Conservation (phyloP, 768 basidiomycete genomes). For the Gyrodon lividus region DNA sequence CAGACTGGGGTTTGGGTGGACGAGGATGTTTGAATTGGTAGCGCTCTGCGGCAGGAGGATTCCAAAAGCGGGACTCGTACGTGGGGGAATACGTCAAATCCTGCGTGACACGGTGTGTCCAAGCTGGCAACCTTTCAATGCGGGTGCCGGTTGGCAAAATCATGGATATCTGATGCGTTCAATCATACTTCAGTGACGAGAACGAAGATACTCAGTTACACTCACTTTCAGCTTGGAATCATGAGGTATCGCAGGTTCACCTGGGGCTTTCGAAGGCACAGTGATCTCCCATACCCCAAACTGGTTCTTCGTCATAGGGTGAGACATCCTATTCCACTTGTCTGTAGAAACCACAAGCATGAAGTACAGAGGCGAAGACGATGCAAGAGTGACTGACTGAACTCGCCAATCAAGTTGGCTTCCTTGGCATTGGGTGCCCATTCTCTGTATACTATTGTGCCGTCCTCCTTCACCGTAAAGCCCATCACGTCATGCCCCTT, state of each 20-base stretch:
- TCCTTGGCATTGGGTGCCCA: constrained; percentile 92
- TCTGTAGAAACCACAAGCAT: constrained; percentile 46
- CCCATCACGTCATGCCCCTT: constrained; percentile 62
- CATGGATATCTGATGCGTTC: constrained; percentile 79
- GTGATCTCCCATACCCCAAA: constrained; percentile 91
- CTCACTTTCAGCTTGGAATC: constrained; percentile 92
- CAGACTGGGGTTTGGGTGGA: constrained; percentile 61
- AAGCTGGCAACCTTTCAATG: constrained; percentile 90
- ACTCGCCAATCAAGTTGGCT: constrained; percentile 90
- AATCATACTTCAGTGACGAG: not conserved
- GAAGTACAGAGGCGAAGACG: not conserved
- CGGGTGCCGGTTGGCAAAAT: constrained; percentile 72
- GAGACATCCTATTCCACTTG: constrained; percentile 80
- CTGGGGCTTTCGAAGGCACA: constrained; percentile 63
- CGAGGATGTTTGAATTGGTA: constrained; percentile 83
- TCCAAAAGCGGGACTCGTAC: constrained; percentile 99
- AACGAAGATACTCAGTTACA: not conserved
- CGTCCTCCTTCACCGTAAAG: constrained; percentile 65
- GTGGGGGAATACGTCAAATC: constrained; percentile 85
- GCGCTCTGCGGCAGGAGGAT: constrained; percentile 68
- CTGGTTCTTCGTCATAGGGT: constrained; percentile 80
- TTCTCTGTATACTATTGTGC: constrained; percentile 81
- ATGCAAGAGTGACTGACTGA: constrained; percentile 64
- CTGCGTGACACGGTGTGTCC: constrained; percentile 95
- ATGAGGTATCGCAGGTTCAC: constrained; percentile 84